Evolutionary conservation across 768 basidiomycete species (phyloP).

Genomic region (Mycena rebaudengoi): DNA sequence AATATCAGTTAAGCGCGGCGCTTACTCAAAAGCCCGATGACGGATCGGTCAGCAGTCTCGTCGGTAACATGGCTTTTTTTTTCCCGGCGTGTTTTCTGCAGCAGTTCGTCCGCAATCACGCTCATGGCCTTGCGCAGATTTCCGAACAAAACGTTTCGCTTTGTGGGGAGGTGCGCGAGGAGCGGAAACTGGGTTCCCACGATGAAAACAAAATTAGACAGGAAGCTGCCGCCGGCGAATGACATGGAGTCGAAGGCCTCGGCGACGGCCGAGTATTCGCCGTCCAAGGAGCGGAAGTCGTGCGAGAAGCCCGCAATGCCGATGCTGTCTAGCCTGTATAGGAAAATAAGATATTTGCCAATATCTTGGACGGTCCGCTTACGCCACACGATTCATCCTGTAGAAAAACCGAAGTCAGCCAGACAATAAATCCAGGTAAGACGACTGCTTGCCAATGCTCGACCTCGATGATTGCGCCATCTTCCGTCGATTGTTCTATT

Average conservation of each 20-base stretch:
- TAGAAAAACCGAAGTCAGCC: neutral
- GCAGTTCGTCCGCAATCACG: conserved; percentile 20
- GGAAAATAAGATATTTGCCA: neutral
- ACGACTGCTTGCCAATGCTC: conserved; percentile 37
- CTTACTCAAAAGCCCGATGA: no score
- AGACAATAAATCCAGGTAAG: neutral
- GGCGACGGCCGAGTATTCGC: conserved; percentile 37
- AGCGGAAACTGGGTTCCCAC: conserved; percentile 18
- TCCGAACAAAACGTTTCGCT: conserved; percentile 5
- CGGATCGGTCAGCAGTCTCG: conserved; percentile 11
- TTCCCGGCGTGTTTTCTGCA: conserved; percentile 20
- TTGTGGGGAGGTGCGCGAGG: conserved; percentile 19
- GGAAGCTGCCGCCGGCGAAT: neutral
- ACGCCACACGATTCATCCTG: conserved; percentile 54
- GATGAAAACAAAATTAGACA: conserved; percentile 3
- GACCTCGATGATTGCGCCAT: conserved; percentile 43
- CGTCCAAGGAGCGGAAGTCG: conserved; percentile 52
- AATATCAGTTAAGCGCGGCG: no score
- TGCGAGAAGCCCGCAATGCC: conserved; percentile 56
- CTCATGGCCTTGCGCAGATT: conserved; percentile 8
- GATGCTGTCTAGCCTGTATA: conserved; percentile 50
- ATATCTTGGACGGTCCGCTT: neutral
- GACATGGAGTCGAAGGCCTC: conserved; percentile 35
- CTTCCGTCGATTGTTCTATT: conserved; percentile 10
- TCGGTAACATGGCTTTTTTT: conserved; percentile 8